Percentiles rank a stretch among this genome's conserved stretches.
Evolutionary conservation across 352 stramenopile species (phyloP).

Genomic region (Pythium myriotylum): DNA sequence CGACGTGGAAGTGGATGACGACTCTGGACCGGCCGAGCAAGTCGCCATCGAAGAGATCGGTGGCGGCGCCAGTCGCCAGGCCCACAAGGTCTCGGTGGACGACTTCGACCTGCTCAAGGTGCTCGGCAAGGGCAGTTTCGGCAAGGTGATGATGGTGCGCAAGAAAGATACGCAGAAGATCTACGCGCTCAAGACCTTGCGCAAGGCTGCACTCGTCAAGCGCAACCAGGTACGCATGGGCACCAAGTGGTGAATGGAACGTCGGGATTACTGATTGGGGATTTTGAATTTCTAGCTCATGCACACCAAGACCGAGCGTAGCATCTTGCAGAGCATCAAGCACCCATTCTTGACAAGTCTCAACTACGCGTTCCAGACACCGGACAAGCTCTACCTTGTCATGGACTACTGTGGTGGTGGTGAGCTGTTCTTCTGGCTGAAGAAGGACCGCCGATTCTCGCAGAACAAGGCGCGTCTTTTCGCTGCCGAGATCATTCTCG

Average conservation of each 20-base stretch:
- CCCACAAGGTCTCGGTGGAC: slow-evolving; percentile 88
- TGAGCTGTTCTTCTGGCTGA: slow-evolving; percentile 96
- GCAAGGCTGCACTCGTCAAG: slow-evolving; percentile 93
- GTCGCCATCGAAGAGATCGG: slow-evolving; percentile 85
- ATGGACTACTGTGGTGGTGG: slow-evolving; percentile 95
- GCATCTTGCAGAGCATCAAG: slow-evolving; percentile 92
- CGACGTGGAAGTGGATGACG: slow-evolving; percentile 75
- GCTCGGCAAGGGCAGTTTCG: slow-evolving; percentile 95
- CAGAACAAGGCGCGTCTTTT: slow-evolving; percentile 93
- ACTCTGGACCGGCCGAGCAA: slow-evolving; percentile 79
- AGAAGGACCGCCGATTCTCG: slow-evolving; percentile 93
- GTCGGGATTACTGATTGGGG: too few relatives aligned
- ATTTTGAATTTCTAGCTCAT: too few relatives aligned
- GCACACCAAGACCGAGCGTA: slow-evolving; percentile 94
- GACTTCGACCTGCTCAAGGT: slow-evolving; percentile 95
- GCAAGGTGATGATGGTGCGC: slow-evolving; percentile 95
- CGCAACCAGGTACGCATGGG: slow-evolving; percentile 75
- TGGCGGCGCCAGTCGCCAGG: slow-evolving; percentile 44
- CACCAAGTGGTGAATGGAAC: neutral
- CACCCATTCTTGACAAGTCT: slow-evolving; percentile 91
- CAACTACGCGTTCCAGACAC: slow-evolving; percentile 88
- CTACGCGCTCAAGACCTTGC: slow-evolving; percentile 96
- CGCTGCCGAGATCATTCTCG: slow-evolving; percentile 93
- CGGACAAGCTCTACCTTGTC: slow-evolving; percentile 93
- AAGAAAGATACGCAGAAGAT: slow-evolving; percentile 94